phyloP scores from a whole-genome alignment of 495 filamentous ascomycete genomes.

The Hypomontagnella monticulosa region DNA sequence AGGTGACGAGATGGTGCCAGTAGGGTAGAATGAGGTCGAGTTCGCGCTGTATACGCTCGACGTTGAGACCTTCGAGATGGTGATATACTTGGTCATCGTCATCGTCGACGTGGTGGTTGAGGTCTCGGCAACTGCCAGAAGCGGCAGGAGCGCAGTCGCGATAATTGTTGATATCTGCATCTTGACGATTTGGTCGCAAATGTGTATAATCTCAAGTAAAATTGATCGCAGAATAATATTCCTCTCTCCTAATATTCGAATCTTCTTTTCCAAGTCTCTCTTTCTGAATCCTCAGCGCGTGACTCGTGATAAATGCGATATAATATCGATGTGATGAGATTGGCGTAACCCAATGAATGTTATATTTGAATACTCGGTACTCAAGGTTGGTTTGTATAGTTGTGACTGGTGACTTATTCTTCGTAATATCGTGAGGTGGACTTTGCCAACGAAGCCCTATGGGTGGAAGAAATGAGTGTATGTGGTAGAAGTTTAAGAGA shows the following conservation, averaged over 20 bases:
- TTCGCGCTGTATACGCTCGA: slow-evolving; percentile 38
- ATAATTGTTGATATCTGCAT: slow-evolving; percentile 52
- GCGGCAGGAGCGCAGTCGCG: slow-evolving; percentile 54
- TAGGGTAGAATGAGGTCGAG: slow-evolving; percentile 36
- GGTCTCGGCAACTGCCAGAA: slow-evolving; percentile 53
- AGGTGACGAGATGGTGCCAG: slow-evolving; percentile 32
- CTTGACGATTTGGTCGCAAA: slow-evolving; percentile 38
- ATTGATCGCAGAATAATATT: background rate
- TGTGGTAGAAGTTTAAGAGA: slow-evolving; percentile 14
- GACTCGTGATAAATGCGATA: slow-evolving; percentile 27
- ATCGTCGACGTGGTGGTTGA: slow-evolving; percentile 59
- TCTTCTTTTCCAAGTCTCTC: slow-evolving; percentile 31
- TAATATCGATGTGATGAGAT: slow-evolving; percentile 35
- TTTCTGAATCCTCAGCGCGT: slow-evolving; percentile 17
- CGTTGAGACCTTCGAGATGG: slow-evolving; percentile 52
- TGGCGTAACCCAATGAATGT: slow-evolving; percentile 50
- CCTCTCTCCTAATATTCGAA: slow-evolving; percentile 4
- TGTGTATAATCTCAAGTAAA: slow-evolving; percentile 2
- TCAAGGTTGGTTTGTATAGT: slow-evolving; percentile 41
- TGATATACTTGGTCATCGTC: slow-evolving; percentile 64
- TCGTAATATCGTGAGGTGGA: slow-evolving; percentile 51
- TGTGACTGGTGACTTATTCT: slow-evolving; percentile 26
- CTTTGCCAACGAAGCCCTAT: slow-evolving; percentile 69
- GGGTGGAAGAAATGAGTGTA: slow-evolving; percentile 37
- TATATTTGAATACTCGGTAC: slow-evolving; percentile 55